Base-by-base conservation (phyloP, 2,329 filamentous ascomycete species). In the Amphichorda felina region DNA sequence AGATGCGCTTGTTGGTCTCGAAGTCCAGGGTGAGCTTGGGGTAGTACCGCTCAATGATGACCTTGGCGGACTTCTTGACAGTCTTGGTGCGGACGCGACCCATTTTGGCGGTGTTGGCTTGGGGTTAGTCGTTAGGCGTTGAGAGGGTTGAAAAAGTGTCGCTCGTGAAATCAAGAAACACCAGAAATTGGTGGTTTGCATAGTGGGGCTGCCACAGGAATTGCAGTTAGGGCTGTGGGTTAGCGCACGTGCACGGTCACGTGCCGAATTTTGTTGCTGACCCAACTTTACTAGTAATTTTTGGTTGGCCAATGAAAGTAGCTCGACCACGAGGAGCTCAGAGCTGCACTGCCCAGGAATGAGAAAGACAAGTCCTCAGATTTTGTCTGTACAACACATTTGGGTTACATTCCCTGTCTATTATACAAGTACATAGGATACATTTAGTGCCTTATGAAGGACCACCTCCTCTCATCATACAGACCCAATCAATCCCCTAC, bases 1-100 rank as follows among this genome's bases (percentile, higher is more conserved):
- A 96, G 60, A 96, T 93, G 59, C 87, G 78, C 84, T 95, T 95
- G 83, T 95, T 95, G 79, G 85, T 94, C 82, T 98, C 91, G 74
- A 98, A 98, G 75, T 98, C 91, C 61, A 96, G 85, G 48, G 88
- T 95, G 65, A 98, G 77, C 71, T 86, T 87, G 62, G 91, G 91
- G 73, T 94, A 93, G 76, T 91, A 93, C 51, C 83, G 79, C 82
- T 95, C 88, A 70, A 98, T 96, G 74, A 96, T 89, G 78, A 95
- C 87, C 84, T 98, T 98, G 73, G 91, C 88, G 75, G 71, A 75
- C 70, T 75, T 76, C 72, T 77, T 77, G 53, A 76, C 72, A 44
- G 75, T 79, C 70, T 79, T 79, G 50, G 75, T 79, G 50, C 75
- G 72, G 62, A 79, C 75, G 64, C 73, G 72, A 75, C 74, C 74